These are phyloP conservation scores for Alternaria atra DNA, from an alignment of 2,329 filamentous ascomycete species.

Conservation along the genomic window DNA sequence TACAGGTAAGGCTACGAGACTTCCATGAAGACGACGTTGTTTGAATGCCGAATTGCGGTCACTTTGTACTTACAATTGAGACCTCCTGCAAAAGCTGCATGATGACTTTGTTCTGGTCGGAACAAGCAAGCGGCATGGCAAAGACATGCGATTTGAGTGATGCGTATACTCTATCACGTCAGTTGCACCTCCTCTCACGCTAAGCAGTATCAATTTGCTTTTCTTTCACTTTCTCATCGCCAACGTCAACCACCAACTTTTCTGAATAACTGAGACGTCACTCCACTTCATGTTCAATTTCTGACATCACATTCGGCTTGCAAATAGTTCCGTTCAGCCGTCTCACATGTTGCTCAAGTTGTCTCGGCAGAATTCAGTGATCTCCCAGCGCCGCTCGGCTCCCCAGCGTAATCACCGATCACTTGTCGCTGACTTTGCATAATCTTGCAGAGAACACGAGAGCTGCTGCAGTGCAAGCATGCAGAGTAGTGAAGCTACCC, in stretches of 20 bases:
- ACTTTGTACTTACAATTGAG: conserved; percentile 1
- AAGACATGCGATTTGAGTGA: neutral
- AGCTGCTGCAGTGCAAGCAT: neutral
- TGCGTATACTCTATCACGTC: neutral
- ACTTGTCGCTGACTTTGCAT: conserved; percentile 9
- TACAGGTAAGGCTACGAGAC: neutral
- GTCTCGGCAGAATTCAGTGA: conserved; percentile 6
- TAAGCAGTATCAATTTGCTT: neutral
- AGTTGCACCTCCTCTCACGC: neutral
- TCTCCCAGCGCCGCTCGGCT: conserved; percentile 9
- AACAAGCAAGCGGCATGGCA: neutral
- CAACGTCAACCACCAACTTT: neutral
- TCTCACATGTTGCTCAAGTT: neutral
- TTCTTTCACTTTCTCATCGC: neutral
- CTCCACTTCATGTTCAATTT: neutral
- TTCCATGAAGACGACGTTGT: neutral
- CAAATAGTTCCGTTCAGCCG: neutral
- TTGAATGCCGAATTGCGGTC: neutral
- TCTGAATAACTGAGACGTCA: neutral
- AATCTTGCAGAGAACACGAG: neutral
- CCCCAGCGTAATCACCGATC: conserved; percentile 15
- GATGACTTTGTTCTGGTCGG: neutral
- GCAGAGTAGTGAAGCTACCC: conserved; percentile 1
- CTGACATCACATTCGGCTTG: neutral
- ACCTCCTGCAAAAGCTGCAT: neutral